phyloP scores from a whole-genome alignment of 169 alveolate species.

The Cryptosporidium tyzzeri region DNA sequence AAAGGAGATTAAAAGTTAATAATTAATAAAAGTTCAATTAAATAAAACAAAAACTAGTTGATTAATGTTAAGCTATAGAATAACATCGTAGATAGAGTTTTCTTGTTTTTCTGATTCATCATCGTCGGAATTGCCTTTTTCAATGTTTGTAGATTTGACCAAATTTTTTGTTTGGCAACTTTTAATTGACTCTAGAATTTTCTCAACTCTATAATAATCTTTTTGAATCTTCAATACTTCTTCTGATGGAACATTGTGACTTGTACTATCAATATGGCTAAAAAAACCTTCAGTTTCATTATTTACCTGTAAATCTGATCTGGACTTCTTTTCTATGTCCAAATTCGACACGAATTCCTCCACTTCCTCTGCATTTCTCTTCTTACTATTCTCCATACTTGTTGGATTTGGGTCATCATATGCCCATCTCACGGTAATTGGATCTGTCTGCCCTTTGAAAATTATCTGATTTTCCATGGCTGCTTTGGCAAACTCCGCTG shows the following conservation, averaged over 20 bases:
- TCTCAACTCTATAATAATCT: slow-evolving; percentile 32
- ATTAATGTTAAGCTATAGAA: background rate
- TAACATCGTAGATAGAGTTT: slow-evolving; percentile 25
- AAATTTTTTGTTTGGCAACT: background rate
- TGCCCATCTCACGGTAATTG: slow-evolving; percentile 96
- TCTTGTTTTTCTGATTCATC: background rate
- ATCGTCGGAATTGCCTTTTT: background rate
- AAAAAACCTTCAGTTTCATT: slow-evolving; percentile 36
- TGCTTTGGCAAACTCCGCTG: slow-evolving; percentile 99
- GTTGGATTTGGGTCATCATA: slow-evolving; percentile 86
- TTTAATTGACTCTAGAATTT: slow-evolving; percentile 31
- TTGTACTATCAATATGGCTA: background rate
- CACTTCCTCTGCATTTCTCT: slow-evolving; percentile 29
- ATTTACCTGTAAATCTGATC: background rate
- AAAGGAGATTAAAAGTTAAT: background rate
- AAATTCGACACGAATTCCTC: slow-evolving; percentile 4
- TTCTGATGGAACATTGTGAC: slow-evolving; percentile 7
- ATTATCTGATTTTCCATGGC: slow-evolving; percentile 97
- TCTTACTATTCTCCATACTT: slow-evolving; percentile 38
- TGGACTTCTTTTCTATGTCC: slow-evolving; percentile 16
- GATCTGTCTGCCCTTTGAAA: slow-evolving; percentile 90
- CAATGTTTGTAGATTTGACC: background rate
- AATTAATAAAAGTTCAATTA: background rate
- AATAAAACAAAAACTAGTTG: background rate
- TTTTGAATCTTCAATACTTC: slow-evolving; percentile 3